Conservation (phyloP, 73 alveolate species). For the Diophrys appendiculata region DNA sequence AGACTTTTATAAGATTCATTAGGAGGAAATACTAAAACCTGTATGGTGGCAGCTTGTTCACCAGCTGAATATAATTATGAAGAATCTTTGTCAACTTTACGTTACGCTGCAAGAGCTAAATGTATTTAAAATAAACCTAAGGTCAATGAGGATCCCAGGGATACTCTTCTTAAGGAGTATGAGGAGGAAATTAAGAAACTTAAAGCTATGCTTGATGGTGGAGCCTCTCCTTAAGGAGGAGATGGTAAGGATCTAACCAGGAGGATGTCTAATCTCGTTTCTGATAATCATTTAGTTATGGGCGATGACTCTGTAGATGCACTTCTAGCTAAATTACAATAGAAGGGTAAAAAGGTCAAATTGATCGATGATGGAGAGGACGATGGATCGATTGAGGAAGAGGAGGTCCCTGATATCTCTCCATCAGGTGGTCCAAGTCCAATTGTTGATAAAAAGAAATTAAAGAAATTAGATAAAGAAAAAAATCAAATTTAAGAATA, state of each 20-base stretch:
- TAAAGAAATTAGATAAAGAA: neutral
- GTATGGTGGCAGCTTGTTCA: slow-evolving; percentile 79
- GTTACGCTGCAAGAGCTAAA: slow-evolving; percentile 88
- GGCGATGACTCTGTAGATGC: slow-evolving; percentile 54
- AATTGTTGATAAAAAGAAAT: neutral
- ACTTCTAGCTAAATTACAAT: slow-evolving; percentile 42
- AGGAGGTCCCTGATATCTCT: neutral
- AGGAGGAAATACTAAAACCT: slow-evolving; percentile 86
- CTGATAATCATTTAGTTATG: neutral
- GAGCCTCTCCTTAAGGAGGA: neutral
- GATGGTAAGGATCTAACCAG: slow-evolving; percentile 1
- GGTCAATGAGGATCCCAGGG: slow-evolving; percentile 87
- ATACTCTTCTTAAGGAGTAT: slow-evolving; percentile 78
- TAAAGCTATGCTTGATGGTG: slow-evolving; percentile 14
- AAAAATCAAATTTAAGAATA: slow-evolving; percentile 22
- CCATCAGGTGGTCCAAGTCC: neutral
- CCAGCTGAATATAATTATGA: slow-evolving; percentile 90
- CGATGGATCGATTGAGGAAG: neutral
- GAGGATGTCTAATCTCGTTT: slow-evolving; percentile 16
- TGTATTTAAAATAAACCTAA: slow-evolving; percentile 82
- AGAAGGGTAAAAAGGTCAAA: slow-evolving; percentile 58
- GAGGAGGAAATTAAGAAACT: slow-evolving; percentile 80
- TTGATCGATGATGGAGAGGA: slow-evolving; percentile 49
- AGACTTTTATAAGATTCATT: slow-evolving; percentile 86
- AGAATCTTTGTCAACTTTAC: slow-evolving; percentile 78